Percentiles rank a stretch among this genome's conserved stretches.
phyloP scores from a whole-genome alignment of 2,329 filamentous ascomycete species.

The Hypoxylon sp. region DNA sequence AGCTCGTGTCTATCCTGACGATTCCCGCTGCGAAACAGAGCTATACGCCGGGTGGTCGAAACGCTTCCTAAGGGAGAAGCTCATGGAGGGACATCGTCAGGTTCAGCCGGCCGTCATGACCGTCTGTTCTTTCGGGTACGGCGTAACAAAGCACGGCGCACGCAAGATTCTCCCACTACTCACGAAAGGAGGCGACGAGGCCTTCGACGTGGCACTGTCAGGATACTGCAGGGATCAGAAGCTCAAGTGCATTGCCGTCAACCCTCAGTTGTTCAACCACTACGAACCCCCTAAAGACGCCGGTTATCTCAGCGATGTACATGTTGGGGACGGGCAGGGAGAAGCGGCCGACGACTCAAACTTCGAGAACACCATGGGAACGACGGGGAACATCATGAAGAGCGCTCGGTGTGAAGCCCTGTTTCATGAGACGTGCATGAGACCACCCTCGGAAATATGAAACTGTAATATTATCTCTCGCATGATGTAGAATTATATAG shows the following conservation, averaged over 20 bases:
- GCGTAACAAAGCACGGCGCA: slow-evolving; percentile 50
- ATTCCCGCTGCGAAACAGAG: slow-evolving; percentile 37
- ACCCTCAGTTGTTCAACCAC: slow-evolving; percentile 54
- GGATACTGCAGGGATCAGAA: slow-evolving; percentile 48
- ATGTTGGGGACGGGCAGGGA: slow-evolving; percentile 37
- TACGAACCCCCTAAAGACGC: slow-evolving; percentile 50
- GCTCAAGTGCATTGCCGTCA: slow-evolving; percentile 54
- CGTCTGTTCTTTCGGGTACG: slow-evolving; percentile 52
- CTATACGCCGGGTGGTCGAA: slow-evolving; percentile 48
- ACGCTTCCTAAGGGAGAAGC: slow-evolving; percentile 31
- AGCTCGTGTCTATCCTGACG: slow-evolving; percentile 40
- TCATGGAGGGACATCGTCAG: slow-evolving; percentile 43
- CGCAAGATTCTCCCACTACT: slow-evolving; percentile 50
- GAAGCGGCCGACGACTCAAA: slow-evolving; percentile 35
- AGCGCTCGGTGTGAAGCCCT: slow-evolving; percentile 54
- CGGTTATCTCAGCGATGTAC: slow-evolving; percentile 42
- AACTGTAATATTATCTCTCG: slow-evolving; percentile 5
- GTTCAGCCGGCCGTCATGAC: slow-evolving; percentile 46
- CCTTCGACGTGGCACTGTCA: slow-evolving; percentile 54
- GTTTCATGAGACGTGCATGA: slow-evolving; percentile 48
- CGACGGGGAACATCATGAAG: slow-evolving; percentile 52
- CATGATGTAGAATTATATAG: slow-evolving; percentile 3
- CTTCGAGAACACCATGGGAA: slow-evolving; percentile 50
- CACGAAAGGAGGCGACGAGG: slow-evolving; percentile 49
- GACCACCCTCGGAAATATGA: slow-evolving; percentile 37